These are phyloP conservation scores for Elongisporangium prolatum DNA, from an alignment of 352 stramenopile genomes.

Conservation along the genomic window DNA sequence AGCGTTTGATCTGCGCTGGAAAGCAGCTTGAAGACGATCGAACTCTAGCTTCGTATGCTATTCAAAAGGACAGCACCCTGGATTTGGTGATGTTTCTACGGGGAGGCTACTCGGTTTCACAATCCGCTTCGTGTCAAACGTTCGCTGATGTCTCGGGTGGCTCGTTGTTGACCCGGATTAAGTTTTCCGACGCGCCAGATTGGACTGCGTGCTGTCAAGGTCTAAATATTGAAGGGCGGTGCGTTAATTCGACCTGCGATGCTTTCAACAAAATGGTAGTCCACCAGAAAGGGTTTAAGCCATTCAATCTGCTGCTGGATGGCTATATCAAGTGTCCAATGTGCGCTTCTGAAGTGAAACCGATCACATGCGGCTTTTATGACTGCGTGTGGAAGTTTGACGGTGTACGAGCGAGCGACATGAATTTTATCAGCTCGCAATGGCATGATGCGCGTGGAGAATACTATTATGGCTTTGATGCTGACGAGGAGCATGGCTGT, in stretches of 20 bases:
- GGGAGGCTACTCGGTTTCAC: no score
- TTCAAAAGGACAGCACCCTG: no score
- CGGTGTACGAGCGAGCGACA: constrained; percentile 4
- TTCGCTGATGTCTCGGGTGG: no score
- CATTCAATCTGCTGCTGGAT: constrained; percentile 21
- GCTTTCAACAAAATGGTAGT: constrained; percentile 21
- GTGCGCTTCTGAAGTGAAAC: constrained; percentile 10
- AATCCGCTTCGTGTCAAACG: no score
- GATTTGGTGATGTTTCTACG: no score
- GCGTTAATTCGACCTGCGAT: constrained; percentile 6
- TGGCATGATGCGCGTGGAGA: constrained; percentile 14
- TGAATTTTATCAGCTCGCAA: constrained; percentile 8
- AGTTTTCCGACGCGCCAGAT: no score
- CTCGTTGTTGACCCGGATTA: no score
- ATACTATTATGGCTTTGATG: constrained; percentile 17
- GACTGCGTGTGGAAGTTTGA: constrained; percentile 31
- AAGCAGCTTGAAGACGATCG: no score
- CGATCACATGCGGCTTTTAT: constrained; percentile 24
- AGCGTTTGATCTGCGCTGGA: no score
- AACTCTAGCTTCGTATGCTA: no score
- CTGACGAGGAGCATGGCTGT: constrained; percentile 9
- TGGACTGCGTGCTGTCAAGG: constrained; percentile 1
- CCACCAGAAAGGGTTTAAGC: not conserved
- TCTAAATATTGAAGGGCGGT: constrained; percentile 29
- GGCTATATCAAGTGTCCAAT: constrained; percentile 10